A percentile compares a stretch with the other conserved stretches of the same genome.
phyloP scores from a whole-genome alignment of 164 flowering plant species.

The Malania oleifera region DNA sequence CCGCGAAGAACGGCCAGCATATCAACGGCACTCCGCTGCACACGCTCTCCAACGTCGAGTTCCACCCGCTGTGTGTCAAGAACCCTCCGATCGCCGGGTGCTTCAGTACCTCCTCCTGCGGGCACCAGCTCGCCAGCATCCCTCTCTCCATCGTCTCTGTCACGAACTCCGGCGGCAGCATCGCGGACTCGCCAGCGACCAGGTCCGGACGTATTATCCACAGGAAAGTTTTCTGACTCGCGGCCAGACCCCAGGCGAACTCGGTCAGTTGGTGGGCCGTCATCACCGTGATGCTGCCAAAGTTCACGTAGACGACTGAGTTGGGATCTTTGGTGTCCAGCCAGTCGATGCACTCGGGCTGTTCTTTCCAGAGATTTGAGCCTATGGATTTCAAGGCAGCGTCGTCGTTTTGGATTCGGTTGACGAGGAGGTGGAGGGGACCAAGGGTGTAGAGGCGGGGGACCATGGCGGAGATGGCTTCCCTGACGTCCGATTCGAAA shows the following conservation, averaged over 20 bases:
- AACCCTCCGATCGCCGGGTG: slow-evolving; percentile 34
- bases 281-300: slow-evolving; percentile 47
- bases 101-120: slow-evolving; percentile 27
- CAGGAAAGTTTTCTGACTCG: slow-evolving; percentile 31
- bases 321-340: slow-evolving; percentile 29
- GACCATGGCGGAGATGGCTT: slow-evolving; percentile 13
- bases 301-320: slow-evolving; percentile 48
- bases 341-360: slow-evolving; percentile 40
- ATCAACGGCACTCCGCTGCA: slow-evolving; percentile 34
- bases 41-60: no score
- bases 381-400: slow-evolving; percentile 11
- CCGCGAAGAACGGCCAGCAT: slow-evolving; percentile 42
- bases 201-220: slow-evolving; percentile 56
- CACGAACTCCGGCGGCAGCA: slow-evolving; percentile 27
- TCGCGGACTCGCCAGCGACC: slow-evolving; percentile 31
- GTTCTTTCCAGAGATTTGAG: slow-evolving; percentile 49
- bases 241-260: slow-evolving; percentile 56
- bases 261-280: slow-evolving; percentile 30
- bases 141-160: slow-evolving; percentile 23
- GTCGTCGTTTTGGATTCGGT: slow-evolving; percentile 4
- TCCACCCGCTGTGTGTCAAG: slow-evolving; percentile 32
- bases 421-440: slow-evolving; percentile 27
- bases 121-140: slow-evolving; percentile 28
- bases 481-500: slow-evolving; percentile 24
- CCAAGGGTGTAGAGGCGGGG: slow-evolving; percentile 35